phyloP scores from a whole-genome alignment of 129 eudicot genomes.

The Calendula officinalis region DNA sequence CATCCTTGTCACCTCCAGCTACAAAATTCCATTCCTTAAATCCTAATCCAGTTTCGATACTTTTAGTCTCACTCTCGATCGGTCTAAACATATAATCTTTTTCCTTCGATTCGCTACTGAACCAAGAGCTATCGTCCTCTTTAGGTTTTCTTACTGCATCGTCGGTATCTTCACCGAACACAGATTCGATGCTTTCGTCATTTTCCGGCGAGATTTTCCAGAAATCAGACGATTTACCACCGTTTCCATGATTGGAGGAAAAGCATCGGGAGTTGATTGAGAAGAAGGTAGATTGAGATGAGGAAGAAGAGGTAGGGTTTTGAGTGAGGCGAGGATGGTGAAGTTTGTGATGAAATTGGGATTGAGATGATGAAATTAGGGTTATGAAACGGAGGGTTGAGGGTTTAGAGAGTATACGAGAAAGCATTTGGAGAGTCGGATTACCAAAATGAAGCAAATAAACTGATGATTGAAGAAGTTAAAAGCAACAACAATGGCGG shows the following conservation, averaged over 20 bases:
- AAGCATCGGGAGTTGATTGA: slow-evolving; percentile 35
- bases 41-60: slow-evolving; percentile 29
- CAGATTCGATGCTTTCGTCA: slow-evolving; percentile 37
- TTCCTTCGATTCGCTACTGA: slow-evolving; percentile 10
- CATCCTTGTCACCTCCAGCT: slow-evolving; percentile 39
- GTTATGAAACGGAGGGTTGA: slow-evolving; percentile 47
- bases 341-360: slow-evolving; percentile 27
- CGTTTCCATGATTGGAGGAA: slow-evolving; percentile 37
- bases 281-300: background rate
- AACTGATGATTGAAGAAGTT: too few species aligned
- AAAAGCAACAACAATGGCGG: too few species aligned
- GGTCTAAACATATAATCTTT: slow-evolving; percentile 32
- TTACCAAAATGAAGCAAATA: too few species aligned
- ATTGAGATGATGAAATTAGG: slow-evolving; percentile 46
- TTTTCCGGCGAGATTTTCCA: slow-evolving; percentile 56
- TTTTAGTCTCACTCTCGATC: slow-evolving; percentile 22
- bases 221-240: slow-evolving; percentile 18
- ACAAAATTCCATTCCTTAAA: slow-evolving; percentile 44
- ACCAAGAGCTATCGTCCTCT: slow-evolving; percentile 23
- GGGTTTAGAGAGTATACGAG: slow-evolving; percentile 60
- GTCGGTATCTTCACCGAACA: slow-evolving; percentile 37
- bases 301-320: slow-evolving; percentile 27
- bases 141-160: background rate
- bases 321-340: slow-evolving; percentile 15
- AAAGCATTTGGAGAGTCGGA: slow-evolving; percentile 41